Evolutionary conservation across 306 rosid species (phyloP), one percentile per base, ranked within the genome.

Genomic region (Vicia faba): DNA sequence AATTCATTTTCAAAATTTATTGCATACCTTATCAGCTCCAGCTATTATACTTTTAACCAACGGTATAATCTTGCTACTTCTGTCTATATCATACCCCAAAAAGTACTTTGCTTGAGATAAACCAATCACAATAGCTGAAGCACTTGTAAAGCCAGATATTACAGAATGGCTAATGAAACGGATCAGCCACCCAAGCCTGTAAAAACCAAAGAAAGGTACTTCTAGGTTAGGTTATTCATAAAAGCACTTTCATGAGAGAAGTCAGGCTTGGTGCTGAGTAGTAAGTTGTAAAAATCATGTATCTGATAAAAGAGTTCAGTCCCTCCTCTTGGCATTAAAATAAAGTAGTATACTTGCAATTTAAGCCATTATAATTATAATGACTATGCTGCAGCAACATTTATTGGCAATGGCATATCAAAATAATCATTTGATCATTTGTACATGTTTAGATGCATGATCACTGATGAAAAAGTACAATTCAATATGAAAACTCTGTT

Each of bases 141-240:
- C 87, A 60, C 87, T 76, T 20, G 99, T 93, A 82, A 93, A 93
- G 74, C 99, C 99, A 84, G 99, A 93, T 50, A 93, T 93, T 80
- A 93, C 99, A 11, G 99, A 88, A 88, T 93, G 99, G 78, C 95
- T 89, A 79, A 93, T 90, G 71, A 93, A 93, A 70, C 99, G 96
- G 78, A 93, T 76, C 80, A 93, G 79, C 99, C 99, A 93, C 66
- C 99, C 99, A 40, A 93, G 96, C 92, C 99, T 93, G 95, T 68
- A 79, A 85, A 38, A 16, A 50, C 75, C 70, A 77, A 65, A 76
- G 70, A 66, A 61, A 41, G 7, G 61, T 43, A 69, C 12, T 35
- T 20, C 7, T 11, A 51, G 57, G 60, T 53, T 11, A 51, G 57
- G 60, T 53, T 43, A 68, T 68, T 25, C 15, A 16, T 62, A 44